Evolutionary conservation across 495 filamentous ascomycete species (phyloP), one percentile per base, ranked within the genome.

Genomic region (Aspergillus ellipticus): DNA sequence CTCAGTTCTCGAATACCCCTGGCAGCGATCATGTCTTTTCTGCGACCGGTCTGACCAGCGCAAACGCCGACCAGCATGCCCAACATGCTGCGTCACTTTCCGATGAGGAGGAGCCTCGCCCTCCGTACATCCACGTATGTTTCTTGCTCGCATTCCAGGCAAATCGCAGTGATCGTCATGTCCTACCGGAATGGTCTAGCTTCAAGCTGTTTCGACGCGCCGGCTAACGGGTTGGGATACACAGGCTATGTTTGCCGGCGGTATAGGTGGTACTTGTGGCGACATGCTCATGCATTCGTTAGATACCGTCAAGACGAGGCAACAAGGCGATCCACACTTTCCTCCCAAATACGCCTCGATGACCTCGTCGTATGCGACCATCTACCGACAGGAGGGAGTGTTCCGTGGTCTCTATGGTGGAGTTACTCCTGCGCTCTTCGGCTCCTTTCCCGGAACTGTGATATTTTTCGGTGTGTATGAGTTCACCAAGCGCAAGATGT

Each of bases 221-320:
- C 55, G 39, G 55, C 43, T 15, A 8, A 13, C 10, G 10, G 20
- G 6, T 19, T 56, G 31, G 13, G 31, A 26, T 41, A 35, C 64
- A 35, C 64, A 98, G 90, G 88, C 86, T 64, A 97, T 97, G 93
- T 76, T 97, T 56, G 94, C 95, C 11, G 94, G 94, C 54, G 94
- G 92, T 51, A 68, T 89, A 21, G 94, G 94, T 59, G 94, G 94
- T 22, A 90, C 88, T 26, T 92, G 88, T 45, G 94, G 94, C 49
- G 94, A 98, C 71, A 90, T 98, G 82, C 77, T 98, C 56, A 97
- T 98, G 95, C 94, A 98, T 71, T 97, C 93, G 43, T 82, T 98
- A 69, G 94, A 98, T 74, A 98, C 94, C 7, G 94, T 98, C 52
- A 98, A 98, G 74, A 98, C 94, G n/a, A 83, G 94, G 50, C 94